A percentile compares a stretch with the other conserved stretches of the same genome.
Conservation (phyloP, 2,329 filamentous ascomycete genomes). For the Penicillium sp. region DNA sequence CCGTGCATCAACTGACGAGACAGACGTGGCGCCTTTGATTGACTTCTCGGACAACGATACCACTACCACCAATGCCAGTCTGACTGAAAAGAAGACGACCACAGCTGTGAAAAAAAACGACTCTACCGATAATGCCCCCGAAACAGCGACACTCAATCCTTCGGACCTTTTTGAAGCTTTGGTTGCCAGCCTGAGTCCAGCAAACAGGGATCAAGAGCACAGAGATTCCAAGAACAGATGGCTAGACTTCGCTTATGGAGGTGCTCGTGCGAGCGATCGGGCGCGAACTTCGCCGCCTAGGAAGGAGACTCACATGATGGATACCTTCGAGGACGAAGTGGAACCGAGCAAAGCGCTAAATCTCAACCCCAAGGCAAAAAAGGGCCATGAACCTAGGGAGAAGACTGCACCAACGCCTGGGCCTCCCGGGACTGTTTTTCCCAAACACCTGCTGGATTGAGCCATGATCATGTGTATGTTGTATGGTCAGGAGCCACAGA, state of each 20-base stretch:
- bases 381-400: background rate
- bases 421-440: background rate
- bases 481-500: background rate
- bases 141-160: background rate
- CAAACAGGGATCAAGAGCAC: background rate
- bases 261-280: background rate
- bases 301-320: background rate
- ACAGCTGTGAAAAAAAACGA: background rate
- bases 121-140: background rate
- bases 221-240: background rate
- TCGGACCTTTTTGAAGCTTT: background rate
- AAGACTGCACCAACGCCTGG: background rate
- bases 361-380: background rate
- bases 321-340: background rate
- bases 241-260: background rate
- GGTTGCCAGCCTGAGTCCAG: background rate
- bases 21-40: background rate
- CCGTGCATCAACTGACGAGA: background rate
- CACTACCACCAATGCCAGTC: background rate
- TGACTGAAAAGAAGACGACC: background rate
- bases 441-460: background rate
- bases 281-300: background rate
- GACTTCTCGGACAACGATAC: slow-evolving; percentile 1
- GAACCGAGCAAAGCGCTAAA: background rate
- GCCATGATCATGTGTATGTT: background rate